Base-by-base conservation (phyloP, 345 rosid genomes). In the Trapa incisa region DNA sequence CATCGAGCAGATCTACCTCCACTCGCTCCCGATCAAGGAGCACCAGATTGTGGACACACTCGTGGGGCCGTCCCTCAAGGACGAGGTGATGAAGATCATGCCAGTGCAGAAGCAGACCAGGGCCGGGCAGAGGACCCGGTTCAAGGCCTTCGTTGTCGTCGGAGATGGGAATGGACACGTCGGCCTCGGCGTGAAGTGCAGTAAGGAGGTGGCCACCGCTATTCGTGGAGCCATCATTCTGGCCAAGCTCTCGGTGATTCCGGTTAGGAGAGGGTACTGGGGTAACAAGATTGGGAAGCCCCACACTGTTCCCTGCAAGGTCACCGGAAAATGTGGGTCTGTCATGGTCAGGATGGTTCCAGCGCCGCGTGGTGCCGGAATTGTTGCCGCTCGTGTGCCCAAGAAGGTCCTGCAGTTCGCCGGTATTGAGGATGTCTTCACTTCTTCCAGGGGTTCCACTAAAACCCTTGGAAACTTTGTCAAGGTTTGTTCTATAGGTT, bases 31-130 rank as follows among this genome's bases (percentile, higher is more conserved):
- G 0, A 85, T 92, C 75, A 89, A 92, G 79, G 98, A 92, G 85
- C 70, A 87, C 37, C 96, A 92, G 75, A 92, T 92, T 76, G 50
- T 92, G 0, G 96, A 89, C 79, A 65, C 71, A 1, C 93, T 92
- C 37, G 81, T 83, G 1, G 94, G 89, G n/a, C 92, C 91, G 0
- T 45, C 82, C 0, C 76, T 92, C 72, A 92, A 89, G 72, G 98
- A 92, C 9, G 98, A 92, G 82, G 98, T 92, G 60, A 92, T 92
- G 98, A 89, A 92, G 67, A 89, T 89, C 77, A 86, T 86, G 76
- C 94, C 97, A 0, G 96, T 89, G 33, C 97, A 91, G 90, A 89
- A 91, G 37, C 96, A 91, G 74, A 87, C 89, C 39, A 78, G 93
- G 15, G 93, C 89, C 54, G 91, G 91, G 8, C 95, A 88, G 75